Evolutionary conservation across 2,329 filamentous ascomycete species (phyloP).

Genomic region (Diaporthe ilicicola): DNA sequence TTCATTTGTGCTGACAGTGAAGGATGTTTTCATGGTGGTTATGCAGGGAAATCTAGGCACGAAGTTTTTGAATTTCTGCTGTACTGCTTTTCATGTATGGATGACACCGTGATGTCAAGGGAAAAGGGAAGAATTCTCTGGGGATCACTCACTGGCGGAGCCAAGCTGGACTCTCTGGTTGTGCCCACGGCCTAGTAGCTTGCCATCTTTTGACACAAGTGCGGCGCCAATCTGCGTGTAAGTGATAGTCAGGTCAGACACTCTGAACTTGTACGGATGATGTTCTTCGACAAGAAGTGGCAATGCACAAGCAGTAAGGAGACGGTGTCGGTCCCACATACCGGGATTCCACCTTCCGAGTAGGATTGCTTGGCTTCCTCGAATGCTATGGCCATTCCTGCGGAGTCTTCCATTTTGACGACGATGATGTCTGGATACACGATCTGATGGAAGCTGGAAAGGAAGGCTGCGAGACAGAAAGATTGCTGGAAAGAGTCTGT

Average conservation of each 20-base stretch:
- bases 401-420: slow-evolving; percentile 50
- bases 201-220: slow-evolving; percentile 74
- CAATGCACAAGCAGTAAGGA: background rate
- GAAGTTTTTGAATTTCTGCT: background rate
- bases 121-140: too few relatives aligned
- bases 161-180: slow-evolving; percentile 79
- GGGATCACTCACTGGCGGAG: slow-evolving; percentile 22
- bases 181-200: slow-evolving; percentile 75
- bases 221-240: slow-evolving; percentile 58
- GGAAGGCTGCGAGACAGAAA: background rate
- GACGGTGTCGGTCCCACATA: slow-evolving; percentile 39
- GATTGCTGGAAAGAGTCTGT: background rate
- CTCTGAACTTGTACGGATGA: background rate
- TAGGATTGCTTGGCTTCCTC: slow-evolving; percentile 56
- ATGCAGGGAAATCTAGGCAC: too few relatives aligned
- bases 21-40: background rate
- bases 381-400: slow-evolving; percentile 53
- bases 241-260: background rate
- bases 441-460: background rate
- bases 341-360: slow-evolving; percentile 57
- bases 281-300: background rate
- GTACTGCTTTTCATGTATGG: too few relatives aligned
- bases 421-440: background rate
- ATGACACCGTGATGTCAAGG: too few relatives aligned
- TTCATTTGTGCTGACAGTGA: background rate